Evolutionary conservation across 257 asterid genomes (phyloP).

Genomic region (Solanum virginianum): DNA sequence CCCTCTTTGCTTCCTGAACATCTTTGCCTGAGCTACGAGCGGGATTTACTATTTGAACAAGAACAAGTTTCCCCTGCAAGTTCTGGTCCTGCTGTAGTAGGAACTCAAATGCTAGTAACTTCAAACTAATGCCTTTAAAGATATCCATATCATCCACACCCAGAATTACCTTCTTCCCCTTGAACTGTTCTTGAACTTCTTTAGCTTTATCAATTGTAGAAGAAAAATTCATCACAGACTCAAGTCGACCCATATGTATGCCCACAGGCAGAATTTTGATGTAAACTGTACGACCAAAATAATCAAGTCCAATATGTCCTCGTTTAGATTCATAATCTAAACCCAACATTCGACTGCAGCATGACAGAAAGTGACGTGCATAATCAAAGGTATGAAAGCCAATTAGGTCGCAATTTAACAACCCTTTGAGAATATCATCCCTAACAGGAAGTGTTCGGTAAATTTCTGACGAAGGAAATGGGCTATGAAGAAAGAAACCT

Average conservation of each 20-base stretch:
- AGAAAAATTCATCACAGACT: conserved; percentile 54
- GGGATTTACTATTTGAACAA: conserved; percentile 87
- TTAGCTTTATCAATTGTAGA: conserved; percentile 52
- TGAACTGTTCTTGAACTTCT: conserved; percentile 53
- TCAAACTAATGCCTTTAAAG: conserved; percentile 80
- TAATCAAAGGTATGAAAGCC: conserved; percentile 92
- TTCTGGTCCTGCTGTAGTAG: conserved; percentile 40
- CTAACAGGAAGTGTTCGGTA: conserved; percentile 84
- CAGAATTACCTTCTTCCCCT: conserved; percentile 61
- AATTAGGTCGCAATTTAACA: conserved; percentile 63
- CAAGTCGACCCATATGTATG: conserved; percentile 79
- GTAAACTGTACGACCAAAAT: conserved; percentile 80
- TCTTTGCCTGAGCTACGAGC: conserved; percentile 90
- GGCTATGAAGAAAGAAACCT: conserved; percentile 89
- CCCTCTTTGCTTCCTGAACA: conserved; percentile 73
- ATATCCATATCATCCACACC: conserved; percentile 97
- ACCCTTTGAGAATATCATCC: conserved; percentile 76
- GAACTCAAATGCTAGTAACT: conserved; percentile 73
- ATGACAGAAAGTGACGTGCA: conserved; percentile 88
- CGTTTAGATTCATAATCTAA: conserved; percentile 84
- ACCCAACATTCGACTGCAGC: conserved; percentile 89
- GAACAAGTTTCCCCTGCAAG: conserved; percentile 45
- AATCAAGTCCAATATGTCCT: conserved; percentile 90
- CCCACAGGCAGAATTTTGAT: conserved; percentile 86
- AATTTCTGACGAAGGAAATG: conserved; percentile 91